phyloP scores from a whole-genome alignment of 495 filamentous ascomycete species.

The Mytilinidion resinicola region DNA sequence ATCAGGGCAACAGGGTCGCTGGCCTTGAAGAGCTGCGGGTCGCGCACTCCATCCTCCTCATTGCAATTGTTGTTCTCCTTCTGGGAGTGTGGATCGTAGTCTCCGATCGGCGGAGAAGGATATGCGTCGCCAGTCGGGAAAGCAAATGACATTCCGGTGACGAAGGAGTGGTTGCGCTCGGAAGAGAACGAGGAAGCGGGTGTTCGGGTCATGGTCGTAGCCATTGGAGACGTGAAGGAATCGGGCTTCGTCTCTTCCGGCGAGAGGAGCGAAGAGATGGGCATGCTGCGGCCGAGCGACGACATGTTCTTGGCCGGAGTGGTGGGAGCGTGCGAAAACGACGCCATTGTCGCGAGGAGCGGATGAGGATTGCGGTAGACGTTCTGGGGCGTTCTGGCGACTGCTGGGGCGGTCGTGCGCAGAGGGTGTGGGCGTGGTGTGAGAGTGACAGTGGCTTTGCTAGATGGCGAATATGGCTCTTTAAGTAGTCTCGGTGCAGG shows the following conservation, averaged over 20 bases:
- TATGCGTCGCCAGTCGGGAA: slow-evolving; percentile 17
- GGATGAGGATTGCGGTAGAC: slow-evolving; percentile 2
- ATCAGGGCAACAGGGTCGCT: not conserved
- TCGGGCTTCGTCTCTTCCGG: slow-evolving; percentile 27
- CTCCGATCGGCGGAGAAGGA: slow-evolving; percentile 28
- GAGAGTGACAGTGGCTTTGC: no score
- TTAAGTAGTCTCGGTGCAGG: not conserved
- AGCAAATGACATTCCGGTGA: slow-evolving; percentile 4
- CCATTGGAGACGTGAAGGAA: slow-evolving; percentile 23
- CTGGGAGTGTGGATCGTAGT: slow-evolving; percentile 24
- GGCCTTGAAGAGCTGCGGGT: slow-evolving; percentile 25
- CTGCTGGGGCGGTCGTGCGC: no score
- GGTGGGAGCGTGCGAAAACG: slow-evolving; percentile 15
- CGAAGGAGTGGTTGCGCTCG: slow-evolving; percentile 5
- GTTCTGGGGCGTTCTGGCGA: no score
- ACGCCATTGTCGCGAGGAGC: slow-evolving; percentile 17
- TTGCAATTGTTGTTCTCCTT: slow-evolving; percentile 25
- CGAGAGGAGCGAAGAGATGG: slow-evolving; percentile 28
- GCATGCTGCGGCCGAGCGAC: slow-evolving; percentile 21
- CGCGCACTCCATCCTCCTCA: slow-evolving; percentile 10
- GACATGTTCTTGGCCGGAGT: no score
- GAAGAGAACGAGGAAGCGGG: slow-evolving; percentile 28
- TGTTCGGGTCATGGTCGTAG: slow-evolving; percentile 13
- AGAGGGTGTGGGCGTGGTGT: no score
- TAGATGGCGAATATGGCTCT: not conserved